Evolutionary conservation across 306 rosid genomes (phyloP).

Genomic region (Malus orientalis): DNA sequence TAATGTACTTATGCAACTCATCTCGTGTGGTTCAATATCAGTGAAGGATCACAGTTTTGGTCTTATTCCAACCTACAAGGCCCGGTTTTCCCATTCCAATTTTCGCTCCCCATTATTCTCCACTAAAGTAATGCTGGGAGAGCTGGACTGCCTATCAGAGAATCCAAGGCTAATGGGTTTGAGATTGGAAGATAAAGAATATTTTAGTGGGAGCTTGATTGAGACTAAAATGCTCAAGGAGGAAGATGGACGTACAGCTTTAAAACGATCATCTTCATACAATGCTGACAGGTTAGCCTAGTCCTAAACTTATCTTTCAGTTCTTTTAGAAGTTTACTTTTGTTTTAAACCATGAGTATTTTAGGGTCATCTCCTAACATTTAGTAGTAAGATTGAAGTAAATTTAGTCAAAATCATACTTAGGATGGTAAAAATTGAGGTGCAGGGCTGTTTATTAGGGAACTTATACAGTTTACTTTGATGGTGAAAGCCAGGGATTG

Average conservation of each 20-base stretch:
- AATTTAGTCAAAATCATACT: not conserved
- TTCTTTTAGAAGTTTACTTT: slow-evolving; percentile 6
- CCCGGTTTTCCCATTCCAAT: slow-evolving; percentile 55
- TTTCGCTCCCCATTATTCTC: slow-evolving; percentile 70
- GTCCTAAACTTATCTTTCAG: slow-evolving; percentile 4
- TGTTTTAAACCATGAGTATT: not conserved
- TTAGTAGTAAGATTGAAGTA: not conserved
- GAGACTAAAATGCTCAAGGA: slow-evolving; percentile 56
- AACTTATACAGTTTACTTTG: not conserved
- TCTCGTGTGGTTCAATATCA: slow-evolving; percentile 83
- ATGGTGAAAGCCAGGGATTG: not conserved
- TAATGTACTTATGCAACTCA: slow-evolving; percentile 73
- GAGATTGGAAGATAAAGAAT: slow-evolving; percentile 74
- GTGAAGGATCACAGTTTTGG: slow-evolving; percentile 80
- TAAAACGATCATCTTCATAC: slow-evolving; percentile 79
- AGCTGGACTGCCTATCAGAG: slow-evolving; percentile 56
- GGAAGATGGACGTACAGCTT: slow-evolving; percentile 38
- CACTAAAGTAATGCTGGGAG: slow-evolving; percentile 56
- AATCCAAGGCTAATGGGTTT: slow-evolving; percentile 57
- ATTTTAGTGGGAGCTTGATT: slow-evolving; percentile 77
- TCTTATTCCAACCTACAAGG: slow-evolving; percentile 71
- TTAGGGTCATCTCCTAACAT: not conserved
- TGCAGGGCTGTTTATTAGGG: not conserved
- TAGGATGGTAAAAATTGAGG: not conserved
- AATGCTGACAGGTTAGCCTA: slow-evolving; percentile 69